These are phyloP conservation scores for Trebouxia sp. DNA, from an alignment of 139 green algal genomes.

Conservation along the genomic window DNA sequence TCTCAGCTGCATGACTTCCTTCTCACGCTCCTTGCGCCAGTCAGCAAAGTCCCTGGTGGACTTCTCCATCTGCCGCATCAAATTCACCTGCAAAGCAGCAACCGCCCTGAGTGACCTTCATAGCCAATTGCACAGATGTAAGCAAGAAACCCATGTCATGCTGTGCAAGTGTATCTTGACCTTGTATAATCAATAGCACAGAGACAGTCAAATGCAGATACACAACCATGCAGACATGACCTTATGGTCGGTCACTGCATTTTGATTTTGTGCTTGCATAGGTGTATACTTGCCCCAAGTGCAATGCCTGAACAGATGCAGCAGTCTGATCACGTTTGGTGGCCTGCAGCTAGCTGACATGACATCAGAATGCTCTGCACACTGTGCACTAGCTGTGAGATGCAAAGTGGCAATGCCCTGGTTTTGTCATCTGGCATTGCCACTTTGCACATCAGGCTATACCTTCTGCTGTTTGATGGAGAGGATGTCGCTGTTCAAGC, in stretches of 20 bases:
- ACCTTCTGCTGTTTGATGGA: constrained; percentile 84
- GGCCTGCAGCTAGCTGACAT: no score
- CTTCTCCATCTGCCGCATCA: constrained; percentile 59
- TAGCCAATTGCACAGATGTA: no score
- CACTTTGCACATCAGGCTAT: background rate
- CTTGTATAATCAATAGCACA: background rate
- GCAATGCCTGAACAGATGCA: no score
- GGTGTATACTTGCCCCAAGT: background rate
- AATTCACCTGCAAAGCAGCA: constrained; percentile 45
- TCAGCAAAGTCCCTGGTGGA: constrained; percentile 52
- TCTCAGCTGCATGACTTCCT: constrained; percentile 69
- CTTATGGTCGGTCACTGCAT: background rate
- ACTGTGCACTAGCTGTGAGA: background rate
- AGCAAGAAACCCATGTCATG: no score
- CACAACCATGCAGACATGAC: background rate
- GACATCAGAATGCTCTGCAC: background rate
- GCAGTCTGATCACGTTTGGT: no score
- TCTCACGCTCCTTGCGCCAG: constrained; percentile 60
- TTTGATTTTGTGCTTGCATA: background rate
- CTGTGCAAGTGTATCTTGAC: background rate
- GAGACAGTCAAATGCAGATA: background rate
- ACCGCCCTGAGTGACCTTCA: background rate
- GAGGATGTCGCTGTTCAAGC: constrained; percentile 77
- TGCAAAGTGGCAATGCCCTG: no score
- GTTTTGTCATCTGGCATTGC: background rate